Evolutionary conservation across 202 grass and related monocot species (phyloP).

Genomic region (Dendrocalamus latiflorus): DNA sequence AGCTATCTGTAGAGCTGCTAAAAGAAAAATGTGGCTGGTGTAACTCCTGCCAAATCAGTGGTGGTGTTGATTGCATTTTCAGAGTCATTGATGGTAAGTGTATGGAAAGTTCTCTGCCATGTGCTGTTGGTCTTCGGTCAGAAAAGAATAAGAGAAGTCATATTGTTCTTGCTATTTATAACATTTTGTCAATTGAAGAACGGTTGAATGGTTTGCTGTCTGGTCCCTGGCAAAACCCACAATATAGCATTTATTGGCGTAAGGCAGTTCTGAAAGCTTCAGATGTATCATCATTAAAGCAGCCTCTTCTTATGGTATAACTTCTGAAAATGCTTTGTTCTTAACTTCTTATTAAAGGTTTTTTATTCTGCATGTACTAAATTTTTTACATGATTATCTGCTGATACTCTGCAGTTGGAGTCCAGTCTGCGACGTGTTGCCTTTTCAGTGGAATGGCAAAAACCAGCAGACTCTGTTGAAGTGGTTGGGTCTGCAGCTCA

Average conservation of each 20-base stretch:
- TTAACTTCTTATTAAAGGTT: background rate
- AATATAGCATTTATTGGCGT: conserved; percentile 67
- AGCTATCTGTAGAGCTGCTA: conserved; percentile 55
- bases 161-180: conserved; percentile 50
- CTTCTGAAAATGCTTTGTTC: background rate
- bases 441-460: conserved; percentile 68
- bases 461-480: conserved; percentile 79
- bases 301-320: conserved; percentile 71
- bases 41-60: conserved; percentile 68
- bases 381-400: conserved; percentile 17
- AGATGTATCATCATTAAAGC: conserved; percentile 55
- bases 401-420: conserved; percentile 66
- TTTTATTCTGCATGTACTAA: conserved; percentile 1
- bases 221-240: conserved; percentile 86
- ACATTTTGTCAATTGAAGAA: conserved; percentile 76
- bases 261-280: conserved; percentile 65
- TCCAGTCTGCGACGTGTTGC: conserved; percentile 67
- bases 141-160: conserved; percentile 66
- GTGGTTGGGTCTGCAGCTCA: conserved; percentile 85
- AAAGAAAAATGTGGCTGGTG: conserved; percentile 99
- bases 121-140: conserved; percentile 16
- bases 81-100: conserved; percentile 44
- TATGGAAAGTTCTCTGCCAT: conserved; percentile 35
- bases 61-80: conserved; percentile 70
- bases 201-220: conserved; percentile 65